Percentiles rank a stretch among this genome's conserved stretches.
Evolutionary conservation across 164 flowering plant species (phyloP).

Genomic region (Annona cherimola): DNA sequence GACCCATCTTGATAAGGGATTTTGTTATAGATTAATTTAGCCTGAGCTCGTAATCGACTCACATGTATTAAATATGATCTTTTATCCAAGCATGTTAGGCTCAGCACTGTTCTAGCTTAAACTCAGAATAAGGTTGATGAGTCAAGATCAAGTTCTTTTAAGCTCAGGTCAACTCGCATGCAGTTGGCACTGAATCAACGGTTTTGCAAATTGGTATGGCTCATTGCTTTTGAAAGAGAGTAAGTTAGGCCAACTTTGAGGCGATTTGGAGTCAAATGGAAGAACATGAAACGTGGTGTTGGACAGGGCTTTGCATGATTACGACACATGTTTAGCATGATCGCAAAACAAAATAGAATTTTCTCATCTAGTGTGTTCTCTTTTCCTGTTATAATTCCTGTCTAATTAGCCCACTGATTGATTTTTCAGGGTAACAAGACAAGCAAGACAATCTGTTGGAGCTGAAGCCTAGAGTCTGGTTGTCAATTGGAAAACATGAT

Average conservation of each 20-base stretch:
- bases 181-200: too few relatives aligned
- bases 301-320: background rate
- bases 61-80: too few relatives aligned
- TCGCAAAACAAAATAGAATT: background rate
- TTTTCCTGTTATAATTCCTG: background rate
- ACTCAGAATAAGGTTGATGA: too few relatives aligned
- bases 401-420: background rate
- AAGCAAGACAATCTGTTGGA: conserved; percentile 6
- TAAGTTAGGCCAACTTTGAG: background rate
- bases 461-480: background rate
- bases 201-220: background rate
- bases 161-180: too few relatives aligned
- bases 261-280: background rate
- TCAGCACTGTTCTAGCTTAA: too few relatives aligned
- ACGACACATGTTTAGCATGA: background rate
- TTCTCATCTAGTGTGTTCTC: background rate
- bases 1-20: too few relatives aligned
- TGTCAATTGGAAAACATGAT: conserved; percentile 3
- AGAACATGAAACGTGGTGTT: background rate
- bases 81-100: too few relatives aligned
- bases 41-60: too few relatives aligned
- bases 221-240: background rate
- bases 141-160: too few relatives aligned
- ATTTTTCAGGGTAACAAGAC: conserved; percentile 19
- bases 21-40: too few relatives aligned